Evolutionary conservation across 208 protist species (phyloP), one percentile per base, ranked within the genome.

Genomic region (Acanthamoeba castellanii): DNA sequence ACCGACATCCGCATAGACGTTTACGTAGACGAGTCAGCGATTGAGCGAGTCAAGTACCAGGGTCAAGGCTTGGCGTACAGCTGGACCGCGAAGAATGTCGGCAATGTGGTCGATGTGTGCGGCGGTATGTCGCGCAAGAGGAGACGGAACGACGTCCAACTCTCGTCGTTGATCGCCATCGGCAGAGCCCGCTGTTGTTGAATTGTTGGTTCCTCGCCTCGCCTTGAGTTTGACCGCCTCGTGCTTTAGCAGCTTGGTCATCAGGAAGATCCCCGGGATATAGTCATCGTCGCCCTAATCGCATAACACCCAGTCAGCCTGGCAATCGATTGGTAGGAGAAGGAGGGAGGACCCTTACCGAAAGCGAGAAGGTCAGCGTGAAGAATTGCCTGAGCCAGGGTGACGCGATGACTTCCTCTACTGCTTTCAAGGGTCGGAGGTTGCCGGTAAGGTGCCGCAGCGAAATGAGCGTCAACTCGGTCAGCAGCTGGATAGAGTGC

Each of bases 201-300:
- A 25, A 13, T 4, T n/a, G 66, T 18, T 30, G 14, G 61, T 22
- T 32, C 22, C 61, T 72, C 66, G 59, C 5, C 34, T 72, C 66
- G 25, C 66, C 50, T 64, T 88, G 50, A 47, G 66, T 50, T 88
- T 88, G 30, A n/a, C 14, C 34, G 50, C 27, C 52, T 88, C 81
- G 34, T 88, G 81, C 30, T 64, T 88, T 3, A 88, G 42, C 81
- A 88, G 45, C 50, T 88, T 88, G 45, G 81, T 66, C 11, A 37
- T 25, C 13, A 55, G 20, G 30, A 88, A 25, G 18, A 88, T 22
- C 3, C 81, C 81, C 11, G 45, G 81, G 1, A 55, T 57, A 30
- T 66, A 88, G 42, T 55, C 81, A 32, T 88, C 30, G 20, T 88
- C 81, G n/a, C 64, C 81, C 81, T 88, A n/a, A 52, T 14, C 42